These are phyloP conservation scores for Selaginella moellendorffii DNA, from an alignment of 75 land plant genomes.

Conservation along the genomic window DNA sequence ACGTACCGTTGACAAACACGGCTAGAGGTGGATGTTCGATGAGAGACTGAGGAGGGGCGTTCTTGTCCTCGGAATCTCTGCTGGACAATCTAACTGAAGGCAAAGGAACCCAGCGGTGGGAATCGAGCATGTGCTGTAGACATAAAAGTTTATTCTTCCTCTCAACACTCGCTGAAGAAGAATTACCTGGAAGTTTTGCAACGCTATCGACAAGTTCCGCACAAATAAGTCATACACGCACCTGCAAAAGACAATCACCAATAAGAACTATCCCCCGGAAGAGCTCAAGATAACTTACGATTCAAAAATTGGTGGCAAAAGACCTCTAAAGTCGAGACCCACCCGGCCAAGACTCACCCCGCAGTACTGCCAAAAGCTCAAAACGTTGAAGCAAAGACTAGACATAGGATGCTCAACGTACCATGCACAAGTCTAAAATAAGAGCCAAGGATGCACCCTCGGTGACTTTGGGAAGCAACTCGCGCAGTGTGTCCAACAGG, in stretches of 20 bases:
- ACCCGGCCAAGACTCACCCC: constrained; percentile 96
- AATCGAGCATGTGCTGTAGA: constrained; percentile 70
- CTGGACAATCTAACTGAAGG: constrained; percentile 67
- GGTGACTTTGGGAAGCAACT: constrained; percentile 69
- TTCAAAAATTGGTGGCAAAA: constrained; percentile 94
- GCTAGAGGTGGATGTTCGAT: constrained; percentile 99
- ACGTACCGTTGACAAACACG: constrained; percentile 85
- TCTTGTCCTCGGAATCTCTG: constrained; percentile 38
- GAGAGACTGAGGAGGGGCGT: constrained; percentile 43
- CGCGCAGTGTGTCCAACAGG: constrained; percentile 48
- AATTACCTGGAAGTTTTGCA: constrained; percentile 97
- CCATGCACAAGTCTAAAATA: constrained; percentile 93
- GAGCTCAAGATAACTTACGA: constrained; percentile 30
- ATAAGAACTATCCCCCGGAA: background rate
- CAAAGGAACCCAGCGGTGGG: constrained; percentile 95
- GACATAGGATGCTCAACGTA: constrained; percentile 16
- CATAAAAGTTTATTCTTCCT: background rate
- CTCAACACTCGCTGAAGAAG: no score
- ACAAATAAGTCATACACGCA: constrained; percentile 73
- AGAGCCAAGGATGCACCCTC: constrained; percentile 76
- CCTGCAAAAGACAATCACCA: constrained; percentile 33
- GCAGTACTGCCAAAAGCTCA: constrained; percentile 73
- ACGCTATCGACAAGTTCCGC: constrained; percentile 76
- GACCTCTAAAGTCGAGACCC: constrained; percentile 90
- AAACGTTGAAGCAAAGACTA: background rate